Conservation (phyloP, 768 basidiomycete genomes). For the Suillus alpinus region DNA sequence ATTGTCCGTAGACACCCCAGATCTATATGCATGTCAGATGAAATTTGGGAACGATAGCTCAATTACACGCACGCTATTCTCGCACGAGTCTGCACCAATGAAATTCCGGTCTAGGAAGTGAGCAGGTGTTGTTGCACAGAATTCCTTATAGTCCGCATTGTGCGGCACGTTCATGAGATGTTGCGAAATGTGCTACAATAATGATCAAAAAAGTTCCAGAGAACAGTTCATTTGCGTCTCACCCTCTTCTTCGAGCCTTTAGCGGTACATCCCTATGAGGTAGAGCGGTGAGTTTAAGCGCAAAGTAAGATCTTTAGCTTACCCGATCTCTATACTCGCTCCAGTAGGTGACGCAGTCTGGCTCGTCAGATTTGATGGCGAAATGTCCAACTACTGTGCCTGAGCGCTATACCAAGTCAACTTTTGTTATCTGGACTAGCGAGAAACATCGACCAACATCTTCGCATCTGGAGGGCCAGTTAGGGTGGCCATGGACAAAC, state of each 20-base stretch:
- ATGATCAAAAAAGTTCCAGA: background rate
- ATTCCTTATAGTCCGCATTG: slow-evolving; percentile 27
- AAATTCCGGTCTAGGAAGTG: slow-evolving; percentile 22
- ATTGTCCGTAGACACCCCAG: slow-evolving; percentile 12
- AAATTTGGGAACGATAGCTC: background rate
- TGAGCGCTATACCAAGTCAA: slow-evolving; percentile 12
- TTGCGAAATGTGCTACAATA: slow-evolving; percentile 23
- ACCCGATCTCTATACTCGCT: slow-evolving; percentile 23
- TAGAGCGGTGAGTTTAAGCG: background rate
- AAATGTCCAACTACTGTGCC: slow-evolving; percentile 25
- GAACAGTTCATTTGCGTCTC: background rate
- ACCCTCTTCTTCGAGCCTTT: slow-evolving; percentile 21
- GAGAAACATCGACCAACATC: slow-evolving; percentile 11
- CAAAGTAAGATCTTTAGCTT: background rate
- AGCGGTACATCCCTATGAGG: slow-evolving; percentile 21
- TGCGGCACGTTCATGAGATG: slow-evolving; percentile 23
- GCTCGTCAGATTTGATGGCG: slow-evolving; percentile 22
- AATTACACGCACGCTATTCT: background rate
- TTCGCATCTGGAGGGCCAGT: slow-evolving; percentile 21
- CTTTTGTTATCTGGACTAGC: background rate
- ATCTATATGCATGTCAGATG: background rate
- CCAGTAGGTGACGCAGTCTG: slow-evolving; percentile 26
- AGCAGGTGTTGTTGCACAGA: slow-evolving; percentile 33
- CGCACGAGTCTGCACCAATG: slow-evolving; percentile 10
- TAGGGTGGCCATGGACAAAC: slow-evolving; percentile 17